These are phyloP conservation scores for Rhizopus arrhizus DNA, from an alignment of 371 early-diverging fungal genomes.

Conservation along the genomic window DNA sequence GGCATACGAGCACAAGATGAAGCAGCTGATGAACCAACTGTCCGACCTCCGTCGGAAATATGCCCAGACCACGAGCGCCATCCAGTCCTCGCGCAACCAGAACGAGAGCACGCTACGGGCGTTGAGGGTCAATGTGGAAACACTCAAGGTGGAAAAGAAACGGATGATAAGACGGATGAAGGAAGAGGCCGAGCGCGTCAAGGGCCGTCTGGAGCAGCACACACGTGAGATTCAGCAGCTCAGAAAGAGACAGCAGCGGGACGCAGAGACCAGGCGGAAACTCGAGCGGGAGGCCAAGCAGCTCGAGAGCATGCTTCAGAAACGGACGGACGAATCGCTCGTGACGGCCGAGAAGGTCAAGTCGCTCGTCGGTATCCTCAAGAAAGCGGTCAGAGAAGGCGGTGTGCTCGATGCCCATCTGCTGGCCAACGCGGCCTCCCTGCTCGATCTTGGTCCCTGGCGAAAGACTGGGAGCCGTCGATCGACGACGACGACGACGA, in stretches of 20 bases:
- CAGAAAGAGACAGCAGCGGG: constrained; percentile 64
- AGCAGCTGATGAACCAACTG: constrained; percentile 66
- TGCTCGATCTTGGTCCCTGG: constrained; percentile 29
- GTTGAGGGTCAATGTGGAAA: constrained; percentile 58
- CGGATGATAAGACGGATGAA: constrained; percentile 80
- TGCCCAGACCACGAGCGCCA: constrained; percentile 56
- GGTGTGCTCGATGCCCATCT: constrained; percentile 41
- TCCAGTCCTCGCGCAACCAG: constrained; percentile 55
- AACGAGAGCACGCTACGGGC: constrained; percentile 57
- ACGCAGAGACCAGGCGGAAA: constrained; percentile 65
- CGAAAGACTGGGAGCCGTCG: background rate
- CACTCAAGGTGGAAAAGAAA: constrained; percentile 73
- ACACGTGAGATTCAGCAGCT: constrained; percentile 76
- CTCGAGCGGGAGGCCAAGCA: constrained; percentile 69
- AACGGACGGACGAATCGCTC: constrained; percentile 56
- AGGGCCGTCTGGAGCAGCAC: constrained; percentile 63
- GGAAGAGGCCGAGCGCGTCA: constrained; percentile 68
- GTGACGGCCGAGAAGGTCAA: constrained; percentile 60
- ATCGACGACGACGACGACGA: background rate
- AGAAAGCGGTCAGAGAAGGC: constrained; percentile 46
- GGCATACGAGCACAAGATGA: constrained; percentile 71
- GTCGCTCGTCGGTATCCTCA: constrained; percentile 46
- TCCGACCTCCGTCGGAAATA: constrained; percentile 62
- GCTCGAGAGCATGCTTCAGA: constrained; percentile 55
- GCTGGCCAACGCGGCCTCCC: constrained; percentile 27